Conservation (phyloP, 2,329 filamentous ascomycete genomes). For the Fusarium palustre region DNA sequence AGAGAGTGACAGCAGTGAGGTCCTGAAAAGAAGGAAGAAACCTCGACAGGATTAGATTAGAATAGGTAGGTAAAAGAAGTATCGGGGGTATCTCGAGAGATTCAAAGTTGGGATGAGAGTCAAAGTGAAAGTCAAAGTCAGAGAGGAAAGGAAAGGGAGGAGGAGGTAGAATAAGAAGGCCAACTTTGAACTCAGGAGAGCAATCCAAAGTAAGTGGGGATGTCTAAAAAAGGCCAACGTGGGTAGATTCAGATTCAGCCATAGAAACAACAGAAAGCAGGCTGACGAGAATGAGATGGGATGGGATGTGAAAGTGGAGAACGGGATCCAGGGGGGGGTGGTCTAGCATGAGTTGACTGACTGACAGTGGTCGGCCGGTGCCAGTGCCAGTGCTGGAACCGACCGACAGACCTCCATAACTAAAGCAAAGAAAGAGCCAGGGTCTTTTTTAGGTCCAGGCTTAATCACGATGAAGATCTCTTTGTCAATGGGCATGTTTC, state of each 20-base stretch:
- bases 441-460: constrained; percentile 19
- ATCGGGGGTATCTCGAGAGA: constrained; percentile 40
- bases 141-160: constrained; percentile 16
- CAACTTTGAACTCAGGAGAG: constrained; percentile 43
- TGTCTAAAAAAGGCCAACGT: constrained; percentile 47
- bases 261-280: constrained; percentile 24
- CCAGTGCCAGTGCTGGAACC: neutral
- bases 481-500: constrained; percentile 2
- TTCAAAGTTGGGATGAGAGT: constrained; percentile 29
- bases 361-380: neutral
- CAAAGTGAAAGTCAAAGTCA: constrained; percentile 27
- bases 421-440: neutral
- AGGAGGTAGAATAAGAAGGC: constrained; percentile 17
- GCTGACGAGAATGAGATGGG: constrained; percentile 16
- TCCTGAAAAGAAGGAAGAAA: constrained; percentile 40
- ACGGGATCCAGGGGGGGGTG: constrained; percentile 13
- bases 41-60: constrained; percentile 47
- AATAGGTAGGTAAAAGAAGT: constrained; percentile 18
- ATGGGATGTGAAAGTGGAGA: constrained; percentile 27
- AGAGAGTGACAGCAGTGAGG: constrained; percentile 42
- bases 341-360: neutral
- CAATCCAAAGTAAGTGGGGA: constrained; percentile 37
- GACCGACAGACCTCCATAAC: too few relatives aligned
- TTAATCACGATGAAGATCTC: constrained; percentile 31
- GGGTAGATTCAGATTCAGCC: constrained; percentile 41